phyloP scores from a whole-genome alignment of 768 basidiomycete genomes.

The Lactifluus subvellereus region DNA sequence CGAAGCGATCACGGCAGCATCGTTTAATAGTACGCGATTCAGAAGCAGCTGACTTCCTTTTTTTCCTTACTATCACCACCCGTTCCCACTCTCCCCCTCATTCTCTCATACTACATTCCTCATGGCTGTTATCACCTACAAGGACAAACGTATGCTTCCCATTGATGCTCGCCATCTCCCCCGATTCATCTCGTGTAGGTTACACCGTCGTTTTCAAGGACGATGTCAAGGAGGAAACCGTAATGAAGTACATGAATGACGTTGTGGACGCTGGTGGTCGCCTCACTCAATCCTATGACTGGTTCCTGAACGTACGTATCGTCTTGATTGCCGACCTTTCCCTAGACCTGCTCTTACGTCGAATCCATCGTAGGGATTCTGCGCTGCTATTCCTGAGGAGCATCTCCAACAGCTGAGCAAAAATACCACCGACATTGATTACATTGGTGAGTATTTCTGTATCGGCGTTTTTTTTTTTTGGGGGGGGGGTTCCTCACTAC shows the following conservation, averaged over 20 bases:
- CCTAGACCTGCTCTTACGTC: background rate
- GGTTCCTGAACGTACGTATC: slow-evolving; percentile 17
- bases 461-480: background rate
- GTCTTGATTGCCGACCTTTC: background rate
- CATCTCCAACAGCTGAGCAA: slow-evolving; percentile 4
- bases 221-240: slow-evolving; percentile 10
- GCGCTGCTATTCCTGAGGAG: slow-evolving; percentile 16
- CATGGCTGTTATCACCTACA: slow-evolving; percentile 11
- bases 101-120: background rate
- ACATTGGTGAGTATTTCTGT: slow-evolving; percentile 11
- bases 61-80: background rate
- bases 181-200: slow-evolving; percentile 6
- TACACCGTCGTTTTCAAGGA: slow-evolving; percentile 17
- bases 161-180: background rate
- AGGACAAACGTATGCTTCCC: slow-evolving; percentile 7
- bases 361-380: slow-evolving; percentile 9
- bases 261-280: slow-evolving; percentile 17
- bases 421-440: slow-evolving; percentile 13
- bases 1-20: too few species aligned
- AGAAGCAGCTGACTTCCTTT: background rate
- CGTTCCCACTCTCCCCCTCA: background rate
- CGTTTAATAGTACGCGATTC: too few species aligned
- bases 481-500: background rate
- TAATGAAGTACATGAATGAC: slow-evolving; percentile 12
- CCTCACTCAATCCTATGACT: slow-evolving; percentile 16